Percentiles rank a stretch among this genome's conserved stretches.
These are phyloP conservation scores for Dictyostelium firmibasis DNA, from an alignment of 78 protist species.

Conservation along the genomic window DNA sequence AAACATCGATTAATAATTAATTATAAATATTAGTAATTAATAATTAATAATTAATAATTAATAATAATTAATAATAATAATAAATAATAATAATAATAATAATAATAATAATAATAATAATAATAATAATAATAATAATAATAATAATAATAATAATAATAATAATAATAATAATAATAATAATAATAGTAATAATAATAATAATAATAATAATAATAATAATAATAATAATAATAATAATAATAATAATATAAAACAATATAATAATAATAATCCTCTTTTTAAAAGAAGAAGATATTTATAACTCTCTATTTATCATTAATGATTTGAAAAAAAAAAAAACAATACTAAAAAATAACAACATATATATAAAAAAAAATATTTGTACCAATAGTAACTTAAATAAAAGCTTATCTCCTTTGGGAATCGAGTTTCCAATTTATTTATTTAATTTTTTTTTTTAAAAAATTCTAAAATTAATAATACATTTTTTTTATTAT, in stretches of 20 bases:
- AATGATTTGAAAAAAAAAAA: no score
- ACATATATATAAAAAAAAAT: no score
- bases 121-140: slow-evolving; percentile 15
- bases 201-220: neutral
- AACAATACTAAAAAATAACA: no score
- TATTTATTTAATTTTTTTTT: neutral
- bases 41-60: no score
- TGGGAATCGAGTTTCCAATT: neutral
- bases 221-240: no score
- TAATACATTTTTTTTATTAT: no score
- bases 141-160: slow-evolving; percentile 11
- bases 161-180: slow-evolving; percentile 7
- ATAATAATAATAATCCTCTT: neutral
- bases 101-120: slow-evolving; percentile 23
- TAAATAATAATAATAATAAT: neutral
- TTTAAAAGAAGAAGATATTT: neutral
- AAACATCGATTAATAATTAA: neutral
- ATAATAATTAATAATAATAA: no score
- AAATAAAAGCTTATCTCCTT: neutral
- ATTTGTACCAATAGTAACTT: neutral
- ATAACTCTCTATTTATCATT: neutral
- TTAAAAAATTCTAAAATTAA: no score
- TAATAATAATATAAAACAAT: no score
- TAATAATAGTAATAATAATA: neutral
- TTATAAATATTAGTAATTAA: no score